A percentile compares a stretch with the other conserved stretches of the same genome.
Evolutionary conservation across 73 alveolate species (phyloP).

Genomic region (Durusdinium trenchii): DNA sequence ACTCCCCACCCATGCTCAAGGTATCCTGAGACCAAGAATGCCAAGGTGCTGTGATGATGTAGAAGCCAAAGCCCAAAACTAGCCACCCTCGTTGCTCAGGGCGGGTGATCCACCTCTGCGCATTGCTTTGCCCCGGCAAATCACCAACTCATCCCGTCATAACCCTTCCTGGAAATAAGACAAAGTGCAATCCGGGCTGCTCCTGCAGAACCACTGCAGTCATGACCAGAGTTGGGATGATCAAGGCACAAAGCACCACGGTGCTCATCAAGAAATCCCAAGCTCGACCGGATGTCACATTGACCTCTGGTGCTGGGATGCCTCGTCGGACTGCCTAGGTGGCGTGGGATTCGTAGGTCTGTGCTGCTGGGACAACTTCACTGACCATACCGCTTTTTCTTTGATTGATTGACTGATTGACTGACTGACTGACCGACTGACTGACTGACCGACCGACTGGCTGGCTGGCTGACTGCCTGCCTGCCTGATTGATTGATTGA

Average conservation of each 20-base stretch:
- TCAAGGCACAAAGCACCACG: background rate
- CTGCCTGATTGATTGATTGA: no score
- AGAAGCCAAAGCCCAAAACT: conserved; percentile 72
- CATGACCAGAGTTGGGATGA: conserved; percentile 45
- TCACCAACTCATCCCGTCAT: background rate
- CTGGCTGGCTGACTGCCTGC: no score
- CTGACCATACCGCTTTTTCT: no score
- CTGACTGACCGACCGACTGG: no score
- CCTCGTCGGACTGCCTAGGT: background rate
- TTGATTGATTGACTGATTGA: no score
- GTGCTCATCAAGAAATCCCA: background rate
- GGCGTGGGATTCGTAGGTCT: background rate
- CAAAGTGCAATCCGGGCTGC: background rate
- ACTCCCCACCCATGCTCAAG: no score
- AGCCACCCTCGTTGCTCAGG: conserved; percentile 88
- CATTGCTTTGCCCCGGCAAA: background rate
- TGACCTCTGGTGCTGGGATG: background rate
- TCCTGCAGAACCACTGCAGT: conserved; percentile 57
- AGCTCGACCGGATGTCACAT: background rate
- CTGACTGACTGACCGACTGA: no score
- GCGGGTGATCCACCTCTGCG: conserved; percentile 68
- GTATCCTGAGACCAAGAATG: background rate
- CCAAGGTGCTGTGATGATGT: conserved; percentile 65
- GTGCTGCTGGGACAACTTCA: background rate
- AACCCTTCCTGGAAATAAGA: background rate